phyloP scores from a whole-genome alignment of 129 eudicot genomes.

The Scalesia atractyloides region DNA sequence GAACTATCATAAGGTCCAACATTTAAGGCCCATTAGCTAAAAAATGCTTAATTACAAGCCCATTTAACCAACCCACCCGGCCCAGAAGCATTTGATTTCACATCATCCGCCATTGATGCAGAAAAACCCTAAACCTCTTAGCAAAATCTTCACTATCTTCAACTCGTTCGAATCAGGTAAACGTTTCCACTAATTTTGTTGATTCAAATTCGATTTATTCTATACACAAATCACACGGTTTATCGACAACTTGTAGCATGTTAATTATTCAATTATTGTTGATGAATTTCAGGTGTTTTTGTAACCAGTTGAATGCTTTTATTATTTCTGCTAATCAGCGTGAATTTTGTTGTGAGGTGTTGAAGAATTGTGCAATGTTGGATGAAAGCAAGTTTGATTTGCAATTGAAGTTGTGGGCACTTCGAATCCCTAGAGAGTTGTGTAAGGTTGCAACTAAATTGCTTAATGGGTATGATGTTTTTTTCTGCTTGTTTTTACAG shows the following conservation, averaged over 20 bases:
- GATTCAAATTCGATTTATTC: neutral
- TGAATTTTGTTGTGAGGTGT: slow-evolving; percentile 11
- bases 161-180: slow-evolving; percentile 21
- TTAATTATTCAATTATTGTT: neutral
- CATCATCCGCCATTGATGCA: slow-evolving; percentile 16
- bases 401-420: slow-evolving; percentile 75
- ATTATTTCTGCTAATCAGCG: neutral
- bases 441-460: slow-evolving; percentile 73
- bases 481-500: neutral
- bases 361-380: slow-evolving; percentile 44
- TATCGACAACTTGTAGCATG: neutral
- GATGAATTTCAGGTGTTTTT: slow-evolving; percentile 1
- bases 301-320: neutral
- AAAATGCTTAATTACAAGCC: neutral
- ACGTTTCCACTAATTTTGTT: neutral
- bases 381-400: slow-evolving; percentile 85
- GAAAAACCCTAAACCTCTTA: slow-evolving; percentile 28
- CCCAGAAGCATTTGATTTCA: slow-evolving; percentile 18
- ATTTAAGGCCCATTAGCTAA: slow-evolving; percentile 5
- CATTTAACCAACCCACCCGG: slow-evolving; percentile 7
- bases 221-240: neutral
- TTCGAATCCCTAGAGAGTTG: slow-evolving; percentile 75
- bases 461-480: slow-evolving; percentile 67
- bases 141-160: neutral
- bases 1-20: neutral